A percentile compares a stretch with the other conserved stretches of the same genome.
These are phyloP conservation scores for Peterozyma toletana DNA, from an alignment of 805 yeast genomes.

Conservation along the genomic window DNA sequence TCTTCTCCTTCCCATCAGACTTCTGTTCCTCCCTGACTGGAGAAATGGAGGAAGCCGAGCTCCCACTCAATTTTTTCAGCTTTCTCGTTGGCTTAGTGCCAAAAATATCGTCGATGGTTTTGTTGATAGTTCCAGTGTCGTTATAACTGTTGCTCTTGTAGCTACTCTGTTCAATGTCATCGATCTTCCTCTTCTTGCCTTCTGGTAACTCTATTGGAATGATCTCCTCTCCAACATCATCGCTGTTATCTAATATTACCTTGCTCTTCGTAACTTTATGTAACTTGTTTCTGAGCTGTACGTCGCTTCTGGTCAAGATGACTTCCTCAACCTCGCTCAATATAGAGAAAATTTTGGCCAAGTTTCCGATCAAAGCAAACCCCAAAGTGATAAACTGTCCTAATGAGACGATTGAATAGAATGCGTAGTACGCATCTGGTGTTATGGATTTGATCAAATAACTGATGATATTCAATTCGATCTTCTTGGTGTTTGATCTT, in stretches of 20 bases:
- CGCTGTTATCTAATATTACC: conserved; percentile 6
- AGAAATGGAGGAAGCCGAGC: too few species aligned
- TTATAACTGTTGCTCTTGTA: not conserved
- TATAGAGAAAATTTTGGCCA: conserved; percentile 34
- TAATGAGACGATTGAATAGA: conserved; percentile 59
- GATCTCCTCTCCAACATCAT: conserved; percentile 25
- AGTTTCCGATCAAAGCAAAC: conserved; percentile 52
- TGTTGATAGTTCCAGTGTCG: conserved; percentile 2
- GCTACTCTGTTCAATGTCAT: conserved; percentile 5
- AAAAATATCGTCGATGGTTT: conserved; percentile 7
- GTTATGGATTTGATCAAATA: conserved; percentile 29
- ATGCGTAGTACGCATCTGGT: conserved; percentile 47
- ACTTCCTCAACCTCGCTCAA: conserved; percentile 14
- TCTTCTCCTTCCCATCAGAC: conserved; percentile 1
- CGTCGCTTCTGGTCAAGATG: not conserved
- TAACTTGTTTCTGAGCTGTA: conserved; percentile 7
- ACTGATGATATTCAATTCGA: conserved; percentile 2
- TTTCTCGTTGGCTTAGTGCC: not conserved
- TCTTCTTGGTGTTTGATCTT: conserved; percentile 2
- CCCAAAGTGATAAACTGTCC: conserved; percentile 79
- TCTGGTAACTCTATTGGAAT: conserved; percentile 9
- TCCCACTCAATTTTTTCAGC: too few species aligned
- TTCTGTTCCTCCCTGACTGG: conserved; percentile 5
- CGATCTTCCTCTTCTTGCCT: conserved; percentile 10
- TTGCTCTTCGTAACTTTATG: too few species aligned